Evolutionary conservation across 371 early-diverging fungal genomes (phyloP), one percentile per base, ranked within the genome.

Genomic region (Mortierella sp.): DNA sequence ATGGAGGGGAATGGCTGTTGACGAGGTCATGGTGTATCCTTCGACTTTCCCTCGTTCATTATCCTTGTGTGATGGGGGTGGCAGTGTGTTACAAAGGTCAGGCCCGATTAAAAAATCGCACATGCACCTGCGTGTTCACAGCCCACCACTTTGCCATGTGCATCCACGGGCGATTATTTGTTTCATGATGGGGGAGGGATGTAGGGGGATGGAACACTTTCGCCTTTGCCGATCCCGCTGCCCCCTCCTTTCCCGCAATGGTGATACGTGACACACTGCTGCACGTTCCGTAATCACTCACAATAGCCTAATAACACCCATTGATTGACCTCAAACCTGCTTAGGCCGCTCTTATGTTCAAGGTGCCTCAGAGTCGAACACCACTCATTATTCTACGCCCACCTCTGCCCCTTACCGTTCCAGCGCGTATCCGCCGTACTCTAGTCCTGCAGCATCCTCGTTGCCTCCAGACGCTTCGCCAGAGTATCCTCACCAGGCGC

Each of bases 401-500:
- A 28, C 51, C 2, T 26, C 59, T 18, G 18, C 59, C 1, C 19
- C 47, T 14, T n/a, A 49, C 8, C 34, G 38, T 19, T n/a, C 50
- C 6, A 19, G 50, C 8, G 9, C 50, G 10, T 59, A 50, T 47
- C 41, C 59, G 16, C 34, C 58, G 5, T 58, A 48, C 38, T 34
- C 30, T 34, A 58, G 18, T 21, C 45, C 48, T 16, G 27, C 54
- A 14, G 47, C 27, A 26, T 47, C 43, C 9, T 39, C 60, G 27
- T n/a, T 42, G 19, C 12, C 53, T 14, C 38, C 28, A 48, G 58
- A 58, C 6, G 19, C 50, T 13, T 39, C 49, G 4, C 53, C 31
- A 18, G 45, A 48, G n/a, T 57, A 68, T 34, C 21, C 49, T n/a
- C 63, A 57, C 19, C 68, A 61, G 39, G n/a, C 53, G 14, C 60